Conservation (phyloP, 768 basidiomycete species). For the Exidia glandulosa region DNA sequence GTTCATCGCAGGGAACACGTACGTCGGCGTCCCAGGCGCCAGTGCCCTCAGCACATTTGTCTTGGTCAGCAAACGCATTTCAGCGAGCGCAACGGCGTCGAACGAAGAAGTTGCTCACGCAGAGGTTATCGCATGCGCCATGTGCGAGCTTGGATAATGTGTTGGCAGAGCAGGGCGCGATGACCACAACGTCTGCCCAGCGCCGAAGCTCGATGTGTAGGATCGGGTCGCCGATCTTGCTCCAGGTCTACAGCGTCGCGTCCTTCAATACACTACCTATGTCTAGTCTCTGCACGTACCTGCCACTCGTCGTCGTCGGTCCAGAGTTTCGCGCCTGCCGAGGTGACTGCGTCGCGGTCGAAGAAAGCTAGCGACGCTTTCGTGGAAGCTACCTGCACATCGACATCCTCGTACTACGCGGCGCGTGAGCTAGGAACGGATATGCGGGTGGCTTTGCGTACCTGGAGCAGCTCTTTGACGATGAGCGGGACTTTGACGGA, state of each 20-base stretch:
- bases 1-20: conserved; percentile 97
- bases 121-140: conserved; percentile 84
- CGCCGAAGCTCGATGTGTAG: conserved; percentile 88
- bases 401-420: conserved; percentile 57
- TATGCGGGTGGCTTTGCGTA: conserved; percentile 21
- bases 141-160: conserved; percentile 87
- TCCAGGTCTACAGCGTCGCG: conserved; percentile 40
- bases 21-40: conserved; percentile 74
- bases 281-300: conserved; percentile 32
- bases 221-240: conserved; percentile 79
- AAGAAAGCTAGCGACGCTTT: conserved; percentile 72
- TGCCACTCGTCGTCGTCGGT: conserved; percentile 88
- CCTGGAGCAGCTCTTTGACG: conserved; percentile 58
- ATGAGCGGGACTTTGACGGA: conserved; percentile 91
- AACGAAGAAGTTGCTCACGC: conserved; percentile 35
- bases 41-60: conserved; percentile 78
- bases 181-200: conserved; percentile 93
- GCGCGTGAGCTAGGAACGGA: conserved; percentile 5
- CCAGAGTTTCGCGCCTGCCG: conserved; percentile 61
- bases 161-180: conserved; percentile 96
- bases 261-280: not conserved
- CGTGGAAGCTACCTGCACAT: conserved; percentile 76
- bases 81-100: not conserved
- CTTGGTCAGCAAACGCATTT: conserved; percentile 21
- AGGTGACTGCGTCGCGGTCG: conserved; percentile 37